Base-by-base conservation (phyloP, 192 early-diverging fungal genomes). In the Coemansia sp. region DNA sequence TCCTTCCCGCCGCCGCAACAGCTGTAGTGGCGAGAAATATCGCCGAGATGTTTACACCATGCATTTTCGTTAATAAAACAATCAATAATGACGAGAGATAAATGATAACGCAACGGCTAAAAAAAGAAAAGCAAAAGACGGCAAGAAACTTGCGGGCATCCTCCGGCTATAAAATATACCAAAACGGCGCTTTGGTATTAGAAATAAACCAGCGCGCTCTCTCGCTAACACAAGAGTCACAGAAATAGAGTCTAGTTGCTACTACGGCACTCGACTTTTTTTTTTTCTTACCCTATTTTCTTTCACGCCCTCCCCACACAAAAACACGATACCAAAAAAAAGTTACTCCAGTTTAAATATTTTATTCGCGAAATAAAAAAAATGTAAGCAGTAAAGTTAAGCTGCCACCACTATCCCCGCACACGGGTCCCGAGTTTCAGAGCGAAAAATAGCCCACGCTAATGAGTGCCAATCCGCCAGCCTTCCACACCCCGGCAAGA, bases 1-100 rank as follows among this genome's bases (percentile, higher is more conserved):
- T 53, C 16, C 76, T 72, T 37, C 60, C 70, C 0, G 68, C 58
- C 0, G 63, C 76, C 7, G 68, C 75, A 70, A 64, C 58, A 0
- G 63, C 76, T 6, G 68, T 75, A 73, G 52, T 53, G 11, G 52
- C 52, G 52, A 53, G 52, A 53, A 53, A 32, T 17, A 70, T 6
- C 13, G 69, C 32, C 40, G 67, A 68, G 39, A 63, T 43, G 14
- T 57, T 58, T 30, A 70, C n/a, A 8, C 52, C 26, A 4, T 64
- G 69, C 69, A 70, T 70, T 2, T 10, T 32, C n/a, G 44, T 11
- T 28, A 23, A 63, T 11, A 49, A 23, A 63, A 33, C 2, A 62
- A 49, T 52, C 7, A 53, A 38, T 38, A 44, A 30, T 40, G 8
- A 59, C 9, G 23, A 23, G 16, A 39, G 40, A 10, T 13, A 7